phyloP scores from a whole-genome alignment of 805 yeast species.

The Lachancea lanzarotensis region DNA sequence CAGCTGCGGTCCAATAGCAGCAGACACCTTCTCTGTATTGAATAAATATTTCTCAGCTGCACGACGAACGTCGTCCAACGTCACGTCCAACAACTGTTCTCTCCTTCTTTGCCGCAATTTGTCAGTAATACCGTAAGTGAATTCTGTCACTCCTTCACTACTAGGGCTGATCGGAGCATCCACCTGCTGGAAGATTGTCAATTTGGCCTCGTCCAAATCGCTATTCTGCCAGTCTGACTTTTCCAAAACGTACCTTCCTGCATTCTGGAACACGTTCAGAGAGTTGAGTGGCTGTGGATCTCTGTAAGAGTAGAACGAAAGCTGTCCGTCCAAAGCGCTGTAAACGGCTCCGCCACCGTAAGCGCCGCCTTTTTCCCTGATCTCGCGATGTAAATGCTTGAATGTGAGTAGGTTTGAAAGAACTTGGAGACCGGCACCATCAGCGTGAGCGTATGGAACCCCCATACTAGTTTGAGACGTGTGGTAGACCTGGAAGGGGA shows the following conservation, averaged over 20 bases:
- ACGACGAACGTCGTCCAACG: slow-evolving; percentile 50
- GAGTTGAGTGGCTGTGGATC: slow-evolving; percentile 85
- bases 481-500: slow-evolving; percentile 88
- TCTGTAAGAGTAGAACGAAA: slow-evolving; percentile 83
- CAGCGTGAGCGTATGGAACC: slow-evolving; percentile 56
- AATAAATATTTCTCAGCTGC: slow-evolving; percentile 64
- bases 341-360: slow-evolving; percentile 93
- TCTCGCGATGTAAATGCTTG: slow-evolving; percentile 78
- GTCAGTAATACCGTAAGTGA: slow-evolving; percentile 65
- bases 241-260: slow-evolving; percentile 44
- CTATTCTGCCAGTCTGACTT: slow-evolving; percentile 44
- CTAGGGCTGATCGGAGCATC: slow-evolving; percentile 86
- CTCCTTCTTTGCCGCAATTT: slow-evolving; percentile 78
- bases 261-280: slow-evolving; percentile 47
- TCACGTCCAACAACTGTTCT: slow-evolving; percentile 61
- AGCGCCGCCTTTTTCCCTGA: slow-evolving; percentile 95
- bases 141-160: slow-evolving; percentile 63
- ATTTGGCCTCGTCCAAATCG: slow-evolving; percentile 83
- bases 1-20: slow-evolving; percentile 39
- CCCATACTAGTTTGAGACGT: slow-evolving; percentile 65
- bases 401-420: slow-evolving; percentile 75
- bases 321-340: slow-evolving; percentile 72
- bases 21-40: slow-evolving; percentile 27
- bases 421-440: slow-evolving; percentile 81
- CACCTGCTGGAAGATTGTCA: slow-evolving; percentile 82